These are phyloP conservation scores for Salix arbutifolia DNA, from an alignment of 345 rosid species.

Conservation along the genomic window DNA sequence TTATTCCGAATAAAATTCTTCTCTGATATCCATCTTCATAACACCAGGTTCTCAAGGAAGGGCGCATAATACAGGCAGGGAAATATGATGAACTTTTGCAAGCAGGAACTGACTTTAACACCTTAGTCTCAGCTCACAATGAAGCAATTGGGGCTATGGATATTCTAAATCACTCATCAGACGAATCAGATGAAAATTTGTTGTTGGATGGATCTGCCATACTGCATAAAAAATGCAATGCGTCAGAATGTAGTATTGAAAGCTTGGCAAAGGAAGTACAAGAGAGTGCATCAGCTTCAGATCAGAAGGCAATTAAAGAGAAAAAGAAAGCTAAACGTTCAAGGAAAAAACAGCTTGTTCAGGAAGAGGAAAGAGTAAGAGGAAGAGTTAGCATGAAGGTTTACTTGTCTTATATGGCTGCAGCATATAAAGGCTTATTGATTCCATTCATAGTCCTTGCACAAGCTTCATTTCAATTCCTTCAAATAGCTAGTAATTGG, in stretches of 20 bases:
- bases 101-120: constrained; percentile 92
- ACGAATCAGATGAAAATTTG: constrained; percentile 76
- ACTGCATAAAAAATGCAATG: constrained; percentile 49
- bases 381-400: constrained; percentile 98
- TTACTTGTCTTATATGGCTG: constrained; percentile 93
- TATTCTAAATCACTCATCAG: constrained; percentile 75
- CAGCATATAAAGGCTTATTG: constrained; percentile 86
- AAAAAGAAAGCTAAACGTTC: constrained; percentile 85
- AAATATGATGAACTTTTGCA: constrained; percentile 94
- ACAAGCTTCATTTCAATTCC: constrained; percentile 85
- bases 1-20: not conserved
- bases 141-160: constrained; percentile 99
- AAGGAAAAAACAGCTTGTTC: constrained; percentile 92
- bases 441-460: constrained; percentile 89
- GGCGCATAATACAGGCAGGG: constrained; percentile 87
- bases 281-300: constrained; percentile 73
- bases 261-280: constrained; percentile 82
- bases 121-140: constrained; percentile 93
- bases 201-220: constrained; percentile 32
- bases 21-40: not conserved
- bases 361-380: constrained; percentile 97
- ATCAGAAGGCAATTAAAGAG: constrained; percentile 72
- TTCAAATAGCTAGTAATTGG: constrained; percentile 98
- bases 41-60: constrained; percentile 92
- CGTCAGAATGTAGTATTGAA: constrained; percentile 52